Conservation (phyloP, 169 alveolate species). For the Toxoplasma gondii region DNA sequence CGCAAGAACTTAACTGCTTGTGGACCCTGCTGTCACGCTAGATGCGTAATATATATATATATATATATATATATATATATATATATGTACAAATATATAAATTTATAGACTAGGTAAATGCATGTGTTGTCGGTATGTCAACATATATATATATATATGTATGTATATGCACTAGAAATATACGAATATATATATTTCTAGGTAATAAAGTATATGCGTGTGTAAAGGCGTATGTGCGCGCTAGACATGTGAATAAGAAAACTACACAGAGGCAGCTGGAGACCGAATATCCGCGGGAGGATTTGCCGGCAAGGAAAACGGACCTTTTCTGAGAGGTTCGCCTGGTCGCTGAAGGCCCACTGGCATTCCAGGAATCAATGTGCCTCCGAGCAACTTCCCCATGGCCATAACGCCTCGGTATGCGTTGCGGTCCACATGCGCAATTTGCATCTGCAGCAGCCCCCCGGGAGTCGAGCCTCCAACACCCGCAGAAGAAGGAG, state of each 20-base stretch:
- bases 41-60: too few relatives aligned
- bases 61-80: background rate
- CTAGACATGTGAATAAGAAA: too few relatives aligned
- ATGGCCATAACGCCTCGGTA: constrained; percentile 38
- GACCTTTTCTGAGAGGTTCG: constrained; percentile 42
- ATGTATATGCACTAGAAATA: background rate
- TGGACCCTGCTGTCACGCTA: background rate
- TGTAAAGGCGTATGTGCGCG: too few relatives aligned
- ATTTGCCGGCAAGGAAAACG: background rate
- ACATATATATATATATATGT: background rate
- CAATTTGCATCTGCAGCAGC: constrained; percentile 44
- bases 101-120: background rate
- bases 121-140: background rate
- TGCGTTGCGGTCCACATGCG: constrained; percentile 25
- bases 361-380: background rate
- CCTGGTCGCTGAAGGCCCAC: constrained; percentile 44
- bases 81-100: background rate
- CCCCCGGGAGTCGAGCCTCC: background rate
- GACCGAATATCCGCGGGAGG: too few relatives aligned
- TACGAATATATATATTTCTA: too few relatives aligned
- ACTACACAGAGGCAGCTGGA: too few relatives aligned
- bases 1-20: background rate
- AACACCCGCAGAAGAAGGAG: too few relatives aligned
- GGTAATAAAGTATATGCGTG: too few relatives aligned
- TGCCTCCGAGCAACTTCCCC: constrained; percentile 27